A percentile compares a stretch with the other conserved stretches of the same genome.
These are phyloP conservation scores for Baeospora myosura DNA, from an alignment of 1,284 basidiomycete genomes.

Conservation along the genomic window DNA sequence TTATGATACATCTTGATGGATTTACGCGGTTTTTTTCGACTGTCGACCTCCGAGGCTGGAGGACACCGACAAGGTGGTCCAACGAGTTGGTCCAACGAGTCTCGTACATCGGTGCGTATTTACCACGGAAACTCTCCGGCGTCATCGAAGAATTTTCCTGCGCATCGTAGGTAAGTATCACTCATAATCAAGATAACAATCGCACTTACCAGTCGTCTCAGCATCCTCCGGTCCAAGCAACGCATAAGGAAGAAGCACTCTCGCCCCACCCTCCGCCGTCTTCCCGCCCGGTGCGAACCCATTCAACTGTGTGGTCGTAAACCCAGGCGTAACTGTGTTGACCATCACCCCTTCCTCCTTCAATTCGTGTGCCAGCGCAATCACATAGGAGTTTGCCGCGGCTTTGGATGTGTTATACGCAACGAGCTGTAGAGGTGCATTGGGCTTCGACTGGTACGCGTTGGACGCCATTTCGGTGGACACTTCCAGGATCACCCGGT, in stretches of 20 bases:
- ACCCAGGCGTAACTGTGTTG: slow-evolving; percentile 33
- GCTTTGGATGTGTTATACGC: slow-evolving; percentile 8
- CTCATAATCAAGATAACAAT: neutral
- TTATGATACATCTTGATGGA: too few species aligned
- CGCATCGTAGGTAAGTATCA: neutral
- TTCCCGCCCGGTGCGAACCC: slow-evolving; percentile 28
- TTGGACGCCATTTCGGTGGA: slow-evolving; percentile 55
- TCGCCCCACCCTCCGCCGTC: slow-evolving; percentile 26
- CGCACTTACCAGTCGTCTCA: neutral
- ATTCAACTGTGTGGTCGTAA: slow-evolving; percentile 36
- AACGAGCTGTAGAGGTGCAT: slow-evolving; percentile 8
- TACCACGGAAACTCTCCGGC: slow-evolving; percentile 28
- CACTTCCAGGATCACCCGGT: slow-evolving; percentile 26
- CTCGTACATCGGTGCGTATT: too few species aligned
- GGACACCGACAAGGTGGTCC: too few species aligned
- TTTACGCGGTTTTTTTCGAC: too few species aligned
- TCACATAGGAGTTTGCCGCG: slow-evolving; percentile 13
- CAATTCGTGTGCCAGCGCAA: slow-evolving; percentile 12
- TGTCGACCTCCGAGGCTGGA: too few species aligned
- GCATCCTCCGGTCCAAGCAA: slow-evolving; percentile 27
- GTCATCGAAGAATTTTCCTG: slow-evolving; percentile 26
- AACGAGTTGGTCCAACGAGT: too few species aligned
- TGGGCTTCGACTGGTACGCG: slow-evolving; percentile 7
- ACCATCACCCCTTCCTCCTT: slow-evolving; percentile 23
- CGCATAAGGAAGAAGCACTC: slow-evolving; percentile 28